A percentile compares a stretch with the other conserved stretches of the same genome.
phyloP scores from a whole-genome alignment of 352 stramenopile species.

The Pseudoperonospora humuli region DNA sequence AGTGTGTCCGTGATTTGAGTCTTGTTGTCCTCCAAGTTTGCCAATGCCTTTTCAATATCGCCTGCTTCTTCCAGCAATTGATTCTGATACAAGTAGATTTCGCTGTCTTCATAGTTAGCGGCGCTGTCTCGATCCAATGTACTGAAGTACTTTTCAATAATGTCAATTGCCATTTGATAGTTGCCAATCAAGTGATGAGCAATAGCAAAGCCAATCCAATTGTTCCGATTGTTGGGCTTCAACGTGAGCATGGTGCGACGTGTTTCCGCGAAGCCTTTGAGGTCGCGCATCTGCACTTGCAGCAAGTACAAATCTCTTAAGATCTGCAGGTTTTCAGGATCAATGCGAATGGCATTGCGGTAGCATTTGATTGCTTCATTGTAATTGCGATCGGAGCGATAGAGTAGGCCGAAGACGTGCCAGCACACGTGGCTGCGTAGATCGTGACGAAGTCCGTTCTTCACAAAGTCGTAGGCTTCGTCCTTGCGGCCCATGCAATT shows the following conservation, averaged over 20 bases:
- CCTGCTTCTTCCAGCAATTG: constrained; percentile 88
- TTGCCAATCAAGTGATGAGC: constrained; percentile 92
- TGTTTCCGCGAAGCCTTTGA: constrained; percentile 91
- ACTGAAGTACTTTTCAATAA: constrained; percentile 94
- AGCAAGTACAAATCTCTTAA: constrained; percentile 93
- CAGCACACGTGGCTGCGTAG: constrained; percentile 95
- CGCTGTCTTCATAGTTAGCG: constrained; percentile 91
- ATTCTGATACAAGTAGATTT: constrained; percentile 96
- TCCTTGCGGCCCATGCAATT: constrained; percentile 93
- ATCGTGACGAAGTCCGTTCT: constrained; percentile 90
- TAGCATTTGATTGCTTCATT: constrained; percentile 98
- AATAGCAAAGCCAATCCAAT: constrained; percentile 97
- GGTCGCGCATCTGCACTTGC: constrained; percentile 90
- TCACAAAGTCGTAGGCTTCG: constrained; percentile 95
- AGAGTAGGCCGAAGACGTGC: constrained; percentile 97
- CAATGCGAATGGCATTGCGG: constrained; percentile 93
- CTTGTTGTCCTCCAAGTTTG: constrained; percentile 82
- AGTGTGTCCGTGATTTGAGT: constrained; percentile 64
- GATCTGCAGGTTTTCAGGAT: constrained; percentile 97
- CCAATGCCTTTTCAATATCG: constrained; percentile 72
- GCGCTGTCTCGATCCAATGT: constrained; percentile 66
- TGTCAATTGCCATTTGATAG: constrained; percentile 88
- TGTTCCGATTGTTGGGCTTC: constrained; percentile 91
- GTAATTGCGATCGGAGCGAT: constrained; percentile 96
- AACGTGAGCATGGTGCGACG: constrained; percentile 89